Evolutionary conservation across 768 basidiomycete genomes (phyloP).

Genomic region (Agrocybe praecox): DNA sequence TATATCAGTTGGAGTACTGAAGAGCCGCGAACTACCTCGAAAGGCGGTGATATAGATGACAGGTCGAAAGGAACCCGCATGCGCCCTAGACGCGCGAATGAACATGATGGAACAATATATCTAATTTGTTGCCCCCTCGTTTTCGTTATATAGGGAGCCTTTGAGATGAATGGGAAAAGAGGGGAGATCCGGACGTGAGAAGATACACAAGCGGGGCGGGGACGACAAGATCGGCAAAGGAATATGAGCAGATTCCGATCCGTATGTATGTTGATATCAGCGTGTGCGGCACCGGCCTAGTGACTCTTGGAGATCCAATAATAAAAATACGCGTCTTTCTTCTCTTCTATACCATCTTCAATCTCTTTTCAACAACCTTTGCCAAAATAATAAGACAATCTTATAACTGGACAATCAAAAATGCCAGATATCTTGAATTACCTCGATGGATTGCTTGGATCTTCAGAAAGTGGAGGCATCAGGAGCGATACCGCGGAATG

Average conservation of each 20-base stretch:
- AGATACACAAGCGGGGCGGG: conserved; percentile 6
- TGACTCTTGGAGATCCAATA: no score
- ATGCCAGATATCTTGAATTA: conserved; percentile 16
- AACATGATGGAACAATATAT: no score
- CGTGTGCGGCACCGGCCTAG: no score
- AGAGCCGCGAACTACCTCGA: conserved; percentile 19
- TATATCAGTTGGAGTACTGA: conserved; percentile 34
- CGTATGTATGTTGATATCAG: no score
- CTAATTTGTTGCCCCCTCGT: neutral
- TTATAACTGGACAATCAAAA: neutral
- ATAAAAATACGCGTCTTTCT: no score
- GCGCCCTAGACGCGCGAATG: neutral
- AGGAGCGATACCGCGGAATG: conserved; percentile 11
- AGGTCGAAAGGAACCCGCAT: neutral
- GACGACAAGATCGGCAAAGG: neutral
- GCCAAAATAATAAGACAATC: neutral
- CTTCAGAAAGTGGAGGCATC: conserved; percentile 7
- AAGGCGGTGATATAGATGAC: neutral
- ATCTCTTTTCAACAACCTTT: no score
- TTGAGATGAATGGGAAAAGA: neutral
- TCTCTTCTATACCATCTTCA: no score
- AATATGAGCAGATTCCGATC: neutral
- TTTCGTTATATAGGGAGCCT: neutral
- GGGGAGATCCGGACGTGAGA: conserved; percentile 2
- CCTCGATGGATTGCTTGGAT: conserved; percentile 14